Conservation (phyloP, 176 grass and related monocot species). For the Guadua angustifolia region DNA sequence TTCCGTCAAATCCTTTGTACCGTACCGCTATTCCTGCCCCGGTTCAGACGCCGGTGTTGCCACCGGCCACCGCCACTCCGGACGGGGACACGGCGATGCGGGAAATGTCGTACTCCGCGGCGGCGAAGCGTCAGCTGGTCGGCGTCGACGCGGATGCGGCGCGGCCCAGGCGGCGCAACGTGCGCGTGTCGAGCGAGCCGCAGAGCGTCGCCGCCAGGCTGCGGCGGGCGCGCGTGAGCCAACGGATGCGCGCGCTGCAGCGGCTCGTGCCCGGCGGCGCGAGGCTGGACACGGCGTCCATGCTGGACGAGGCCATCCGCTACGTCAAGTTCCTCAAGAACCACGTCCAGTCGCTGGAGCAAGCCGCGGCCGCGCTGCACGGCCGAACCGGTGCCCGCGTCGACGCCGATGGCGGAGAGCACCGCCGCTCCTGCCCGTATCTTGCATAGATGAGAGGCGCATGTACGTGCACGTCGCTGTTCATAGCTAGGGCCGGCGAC, state of each 20-base stretch:
- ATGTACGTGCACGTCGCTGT: background rate
- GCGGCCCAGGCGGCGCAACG: slow-evolving; percentile 59
- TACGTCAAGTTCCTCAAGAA: slow-evolving; percentile 79
- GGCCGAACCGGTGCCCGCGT: background rate
- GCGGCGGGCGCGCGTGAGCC: slow-evolving; percentile 68
- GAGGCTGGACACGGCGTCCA: slow-evolving; percentile 79
- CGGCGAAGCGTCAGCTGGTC: slow-evolving; percentile 40
- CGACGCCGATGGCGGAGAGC: background rate
- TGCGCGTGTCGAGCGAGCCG: slow-evolving; percentile 65
- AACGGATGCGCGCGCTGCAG: slow-evolving; percentile 69
- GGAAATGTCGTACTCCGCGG: background rate
- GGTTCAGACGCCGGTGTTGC: background rate
- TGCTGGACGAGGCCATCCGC: slow-evolving; percentile 78
- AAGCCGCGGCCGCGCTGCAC: background rate
- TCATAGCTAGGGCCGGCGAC: background rate
- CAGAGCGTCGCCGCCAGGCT: slow-evolving; percentile 76
- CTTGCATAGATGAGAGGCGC: background rate
- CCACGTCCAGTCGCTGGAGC: slow-evolving; percentile 62
- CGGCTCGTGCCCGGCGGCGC: slow-evolving; percentile 65
- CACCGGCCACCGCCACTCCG: background rate
- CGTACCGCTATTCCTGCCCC: background rate
- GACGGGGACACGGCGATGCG: background rate
- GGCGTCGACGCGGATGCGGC: slow-evolving; percentile 44
- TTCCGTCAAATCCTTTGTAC: background rate
- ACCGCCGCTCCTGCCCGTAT: background rate